phyloP scores from a whole-genome alignment of 352 stramenopile genomes.

The Globisporangium ultimum region DNA sequence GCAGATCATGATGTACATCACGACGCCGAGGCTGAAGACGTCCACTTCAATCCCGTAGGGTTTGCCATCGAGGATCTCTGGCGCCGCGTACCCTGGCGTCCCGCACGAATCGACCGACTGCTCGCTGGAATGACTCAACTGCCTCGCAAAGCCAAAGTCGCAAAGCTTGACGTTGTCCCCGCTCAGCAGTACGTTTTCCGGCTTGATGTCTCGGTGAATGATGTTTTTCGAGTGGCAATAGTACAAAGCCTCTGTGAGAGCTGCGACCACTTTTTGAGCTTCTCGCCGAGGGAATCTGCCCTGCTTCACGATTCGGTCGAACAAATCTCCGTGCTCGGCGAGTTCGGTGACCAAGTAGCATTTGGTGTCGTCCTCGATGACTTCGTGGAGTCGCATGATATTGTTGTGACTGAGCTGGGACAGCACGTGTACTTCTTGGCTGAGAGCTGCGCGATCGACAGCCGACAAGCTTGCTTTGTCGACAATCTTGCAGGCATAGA shows the following conservation, averaged over 20 bases:
- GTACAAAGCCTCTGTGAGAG: constrained; percentile 84
- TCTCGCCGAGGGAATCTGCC: constrained; percentile 67
- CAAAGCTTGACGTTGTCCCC: constrained; percentile 78
- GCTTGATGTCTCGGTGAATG: constrained; percentile 86
- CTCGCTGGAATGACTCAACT: constrained; percentile 55
- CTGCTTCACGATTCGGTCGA: constrained; percentile 85
- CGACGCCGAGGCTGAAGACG: constrained; percentile 88
- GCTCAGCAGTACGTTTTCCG: constrained; percentile 81
- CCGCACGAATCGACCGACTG: constrained; percentile 79
- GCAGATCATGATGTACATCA: constrained; percentile 87
- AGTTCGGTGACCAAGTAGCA: constrained; percentile 99
- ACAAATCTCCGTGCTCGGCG: constrained; percentile 88
- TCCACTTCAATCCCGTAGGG: constrained; percentile 83
- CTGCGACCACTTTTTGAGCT: constrained; percentile 62
- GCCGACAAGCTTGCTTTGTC: constrained; percentile 75
- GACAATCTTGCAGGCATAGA: constrained; percentile 83
- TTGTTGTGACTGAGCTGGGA: constrained; percentile 78
- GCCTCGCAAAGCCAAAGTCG: constrained; percentile 84
- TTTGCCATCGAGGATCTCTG: constrained; percentile 80
- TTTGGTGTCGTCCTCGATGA: constrained; percentile 92
- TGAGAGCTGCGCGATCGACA: constrained; percentile 65
- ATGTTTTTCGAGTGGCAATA: constrained; percentile 91
- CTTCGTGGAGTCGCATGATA: constrained; percentile 90
- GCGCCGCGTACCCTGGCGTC: constrained; percentile 79
- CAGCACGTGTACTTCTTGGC: constrained; percentile 72